Conservation (phyloP, 306 rosid species). For the Quercus aquifolioides region DNA sequence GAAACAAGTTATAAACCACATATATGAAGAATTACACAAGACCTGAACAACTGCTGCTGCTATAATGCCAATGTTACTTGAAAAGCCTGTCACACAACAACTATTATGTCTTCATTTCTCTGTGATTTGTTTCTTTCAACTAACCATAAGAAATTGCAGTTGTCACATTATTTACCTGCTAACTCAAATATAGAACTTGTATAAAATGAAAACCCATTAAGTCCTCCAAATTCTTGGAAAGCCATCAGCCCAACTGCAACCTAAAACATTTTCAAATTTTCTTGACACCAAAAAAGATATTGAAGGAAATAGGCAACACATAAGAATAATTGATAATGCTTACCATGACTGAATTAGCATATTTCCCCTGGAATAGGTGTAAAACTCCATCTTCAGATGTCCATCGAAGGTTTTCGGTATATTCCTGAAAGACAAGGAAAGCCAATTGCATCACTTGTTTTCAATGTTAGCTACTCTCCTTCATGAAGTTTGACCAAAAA, state of each 20-base stretch:
- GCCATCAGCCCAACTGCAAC: slow-evolving; percentile 41
- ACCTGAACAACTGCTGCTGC: slow-evolving; percentile 27
- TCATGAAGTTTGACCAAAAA: not conserved
- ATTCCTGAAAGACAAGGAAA: not conserved
- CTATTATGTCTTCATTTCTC: not conserved
- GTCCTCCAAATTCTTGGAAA: slow-evolving; percentile 36
- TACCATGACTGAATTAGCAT: not conserved
- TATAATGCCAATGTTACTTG: slow-evolving; percentile 21
- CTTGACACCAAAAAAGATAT: not conserved
- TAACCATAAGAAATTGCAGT: not conserved
- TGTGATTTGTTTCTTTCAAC: not conserved
- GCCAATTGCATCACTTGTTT: not conserved
- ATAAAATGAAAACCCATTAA: slow-evolving; percentile 27
- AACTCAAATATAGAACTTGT: slow-evolving; percentile 20
- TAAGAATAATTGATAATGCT: not conserved
- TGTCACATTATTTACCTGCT: slow-evolving; percentile 12
- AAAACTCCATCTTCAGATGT: not conserved
- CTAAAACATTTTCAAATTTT: slow-evolving; percentile 11
- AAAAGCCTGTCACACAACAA: not conserved
- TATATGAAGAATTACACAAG: not conserved
- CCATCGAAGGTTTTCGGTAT: not conserved
- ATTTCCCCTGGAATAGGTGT: not conserved
- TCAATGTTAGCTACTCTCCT: not conserved
- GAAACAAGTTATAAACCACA: not conserved
- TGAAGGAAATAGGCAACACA: not conserved